Evolutionary conservation across 768 basidiomycete genomes (phyloP), one percentile per base, ranked within the genome.

Genomic region (Daedalea quercina): DNA sequence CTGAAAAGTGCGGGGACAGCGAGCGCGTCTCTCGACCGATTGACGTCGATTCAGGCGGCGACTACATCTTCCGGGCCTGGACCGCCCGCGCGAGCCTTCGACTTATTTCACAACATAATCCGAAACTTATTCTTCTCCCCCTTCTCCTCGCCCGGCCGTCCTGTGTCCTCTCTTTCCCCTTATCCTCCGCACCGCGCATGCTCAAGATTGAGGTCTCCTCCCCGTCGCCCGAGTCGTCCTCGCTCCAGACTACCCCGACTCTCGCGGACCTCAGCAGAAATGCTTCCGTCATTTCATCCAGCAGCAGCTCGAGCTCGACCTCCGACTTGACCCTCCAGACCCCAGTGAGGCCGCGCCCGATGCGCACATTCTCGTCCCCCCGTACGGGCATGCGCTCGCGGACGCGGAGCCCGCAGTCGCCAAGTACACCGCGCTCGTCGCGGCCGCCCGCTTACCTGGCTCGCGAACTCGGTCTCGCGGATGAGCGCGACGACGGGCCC

Each of bases 221-320:
- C 7, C 65, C 69, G 48, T 64, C 67, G 20, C 65, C 70, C 25
- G 72, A 74, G 13, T 50, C 54, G 53, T 48, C 62, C 31, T 31
- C 28, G 28, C 45, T 58, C 42, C 58, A 60, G 25, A 61, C 62
- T 15, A 61, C 67, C 2, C 75, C 71, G 2, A 70, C 73, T 0
- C 71, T 88, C 52, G 80, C 83, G 46, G 81, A 84, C 64, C 76
- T 88, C 47, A 84, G 82, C 70, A 78, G 87, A 65, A 87, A 87
- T 71, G 76, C 86, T 1, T 87, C 86, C 12, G 87, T 85, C 64
- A 85, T 88, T 52, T 87, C 80, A 2, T 76, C 85, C 0, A 80
- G 76, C 40, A 83, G 81, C 55, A 77, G 75, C 62, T 83, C 82
- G 53, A 74, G 73, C 33, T 76, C 78, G 15, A 69, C 73, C 40